Conservation (phyloP, 495 filamentous ascomycete genomes). For the Neurospora africana region DNA sequence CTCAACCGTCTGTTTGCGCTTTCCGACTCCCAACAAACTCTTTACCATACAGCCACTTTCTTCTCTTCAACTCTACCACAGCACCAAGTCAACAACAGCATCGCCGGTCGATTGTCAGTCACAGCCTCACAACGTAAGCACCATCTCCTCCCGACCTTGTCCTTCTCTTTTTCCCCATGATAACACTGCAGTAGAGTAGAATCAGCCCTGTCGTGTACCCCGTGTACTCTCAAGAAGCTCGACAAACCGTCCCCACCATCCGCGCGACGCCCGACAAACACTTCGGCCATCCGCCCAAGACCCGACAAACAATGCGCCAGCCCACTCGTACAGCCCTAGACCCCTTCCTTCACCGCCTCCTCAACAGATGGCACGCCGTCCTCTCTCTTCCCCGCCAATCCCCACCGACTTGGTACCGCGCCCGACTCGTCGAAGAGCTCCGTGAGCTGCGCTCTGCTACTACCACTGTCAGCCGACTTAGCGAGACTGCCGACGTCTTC, state of each 20-base stretch:
- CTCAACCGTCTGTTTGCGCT: neutral
- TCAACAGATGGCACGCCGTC: conserved; percentile 31
- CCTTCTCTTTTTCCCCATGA: neutral
- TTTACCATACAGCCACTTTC: neutral
- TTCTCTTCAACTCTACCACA: neutral
- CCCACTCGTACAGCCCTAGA: neutral
- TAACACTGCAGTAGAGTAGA: neutral
- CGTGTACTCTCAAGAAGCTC: neutral
- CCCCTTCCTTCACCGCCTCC: conserved; percentile 18
- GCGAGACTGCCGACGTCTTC: conserved; percentile 44
- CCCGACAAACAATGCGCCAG: neutral
- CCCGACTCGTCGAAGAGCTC: conserved; percentile 37
- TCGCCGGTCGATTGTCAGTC: neutral
- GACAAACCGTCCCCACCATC: neutral
- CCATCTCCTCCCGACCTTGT: neutral
- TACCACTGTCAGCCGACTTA: conserved; percentile 29
- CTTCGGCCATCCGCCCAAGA: neutral
- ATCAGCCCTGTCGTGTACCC: neutral
- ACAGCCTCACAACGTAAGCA: neutral
- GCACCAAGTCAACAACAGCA: neutral
- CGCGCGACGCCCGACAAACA: neutral
- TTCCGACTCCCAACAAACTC: neutral
- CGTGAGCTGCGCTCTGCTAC: conserved; percentile 28
- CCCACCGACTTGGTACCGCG: conserved; percentile 34
- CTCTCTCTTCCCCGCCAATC: conserved; percentile 31